Base-by-base conservation (phyloP, 495 filamentous ascomycete species). In the Penicillium atrosanguineum region DNA sequence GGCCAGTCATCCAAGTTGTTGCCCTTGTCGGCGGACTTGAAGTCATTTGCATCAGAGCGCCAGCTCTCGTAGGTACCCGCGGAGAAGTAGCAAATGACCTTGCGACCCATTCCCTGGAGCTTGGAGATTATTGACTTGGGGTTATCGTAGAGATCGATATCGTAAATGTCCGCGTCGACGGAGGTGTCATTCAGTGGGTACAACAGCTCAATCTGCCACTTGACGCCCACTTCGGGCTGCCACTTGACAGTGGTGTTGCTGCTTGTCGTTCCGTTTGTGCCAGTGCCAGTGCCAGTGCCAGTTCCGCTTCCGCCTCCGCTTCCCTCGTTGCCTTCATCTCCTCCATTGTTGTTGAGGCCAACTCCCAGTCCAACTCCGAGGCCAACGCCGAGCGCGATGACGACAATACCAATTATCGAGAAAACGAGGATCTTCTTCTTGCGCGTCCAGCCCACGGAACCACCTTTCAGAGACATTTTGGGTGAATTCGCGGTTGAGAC, bases 51-150 rank as follows among this genome's bases (percentile, higher is more conserved):
- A 60, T 90, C 87, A 6, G 72, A 64, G 6, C 86, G 78, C 67
- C 74, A 81, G 51, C 78, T 62, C 67, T 87, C 83, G 53, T 78
- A 87, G n/a, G 77, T 81, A 7, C 87, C 87, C 0, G 85, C 87
- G 12, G 79, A 83, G 71, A 88, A 90, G 64, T 89, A 90, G 74
- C 87, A 90, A 51, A 89, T 85, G 25, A 88, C 81, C 43, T 77
- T 83, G 48, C 80, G 75, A 14, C 70, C 72, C 26, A 67, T 51
- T 5, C 34, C 40, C 41, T 86, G 80, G 1, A 87, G 70, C 0
- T 63, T 52, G 6, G 67, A 50, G 49, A 86, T 83, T 3, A 61
- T 73, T 18, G 67, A 57, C 8, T 64, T 63, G 23, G 62, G 42
- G 48, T 79, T 86, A 47, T 72, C 65, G 71, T 84, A 84, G 5